phyloP scores from a whole-genome alignment of 345 rosid species.

The Viola odorata region DNA sequence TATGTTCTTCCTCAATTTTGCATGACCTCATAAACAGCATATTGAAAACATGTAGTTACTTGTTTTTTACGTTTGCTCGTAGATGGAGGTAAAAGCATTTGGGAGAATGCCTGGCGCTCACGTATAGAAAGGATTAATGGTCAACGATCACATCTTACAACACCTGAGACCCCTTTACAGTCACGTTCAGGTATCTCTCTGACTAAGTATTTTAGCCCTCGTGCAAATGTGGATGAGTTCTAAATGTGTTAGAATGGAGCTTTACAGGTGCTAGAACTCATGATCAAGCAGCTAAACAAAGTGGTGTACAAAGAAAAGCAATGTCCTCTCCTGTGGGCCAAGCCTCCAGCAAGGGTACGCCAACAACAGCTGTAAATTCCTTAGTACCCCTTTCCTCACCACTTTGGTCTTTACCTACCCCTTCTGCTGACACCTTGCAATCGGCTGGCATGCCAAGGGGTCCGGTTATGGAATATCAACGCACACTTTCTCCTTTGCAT shows the following conservation, averaged over 20 bases:
- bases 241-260: slow-evolving; percentile 15
- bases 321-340: slow-evolving; percentile 46
- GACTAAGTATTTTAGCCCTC: slow-evolving; percentile 5
- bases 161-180: slow-evolving; percentile 65
- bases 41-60: slow-evolving; percentile 1
- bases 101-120: slow-evolving; percentile 83
- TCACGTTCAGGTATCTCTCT: slow-evolving; percentile 53
- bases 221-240: slow-evolving; percentile 6
- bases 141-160: slow-evolving; percentile 42
- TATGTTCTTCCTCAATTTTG: slow-evolving; percentile 25
- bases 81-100: slow-evolving; percentile 78
- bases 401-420: slow-evolving; percentile 63
- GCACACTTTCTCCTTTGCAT: slow-evolving; percentile 54
- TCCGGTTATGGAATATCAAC: slow-evolving; percentile 54
- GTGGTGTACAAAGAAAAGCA: slow-evolving; percentile 38
- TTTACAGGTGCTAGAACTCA: slow-evolving; percentile 37
- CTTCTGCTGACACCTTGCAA: slow-evolving; percentile 52
- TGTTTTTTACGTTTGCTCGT: slow-evolving; percentile 16
- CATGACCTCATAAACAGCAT: not conserved
- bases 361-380: slow-evolving; percentile 40
- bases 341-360: slow-evolving; percentile 48
- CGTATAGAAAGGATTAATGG: slow-evolving; percentile 51
- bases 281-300: slow-evolving; percentile 47
- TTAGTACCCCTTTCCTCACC: slow-evolving; percentile 75
- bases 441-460: slow-evolving; percentile 56